Percentiles rank a stretch among this genome's conserved stretches.
Evolutionary conservation across 169 alveolate genomes (phyloP).

Genomic region (Toxoplasma gondii): DNA sequence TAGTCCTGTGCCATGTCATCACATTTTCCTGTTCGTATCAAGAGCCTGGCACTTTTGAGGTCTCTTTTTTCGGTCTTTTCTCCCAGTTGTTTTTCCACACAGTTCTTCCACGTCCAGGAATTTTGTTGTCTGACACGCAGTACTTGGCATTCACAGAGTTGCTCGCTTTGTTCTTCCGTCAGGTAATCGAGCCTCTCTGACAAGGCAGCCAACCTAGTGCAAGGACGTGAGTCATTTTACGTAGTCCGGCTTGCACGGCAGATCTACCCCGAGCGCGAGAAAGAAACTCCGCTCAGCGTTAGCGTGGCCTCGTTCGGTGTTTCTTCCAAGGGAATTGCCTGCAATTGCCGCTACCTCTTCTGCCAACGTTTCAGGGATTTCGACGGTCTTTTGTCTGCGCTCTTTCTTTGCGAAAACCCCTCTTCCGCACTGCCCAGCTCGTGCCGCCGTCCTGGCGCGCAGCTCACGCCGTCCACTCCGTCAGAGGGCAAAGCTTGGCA

Average conservation of each 20-base stretch:
- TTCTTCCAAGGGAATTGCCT: background rate
- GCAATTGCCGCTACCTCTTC: too few relatives aligned
- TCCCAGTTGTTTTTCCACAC: background rate
- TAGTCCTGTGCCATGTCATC: background rate
- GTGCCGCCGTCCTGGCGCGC: background rate
- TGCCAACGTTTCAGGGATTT: too few relatives aligned
- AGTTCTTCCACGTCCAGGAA: background rate
- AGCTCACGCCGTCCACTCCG: background rate
- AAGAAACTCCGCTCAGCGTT: background rate
- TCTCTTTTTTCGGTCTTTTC: background rate
- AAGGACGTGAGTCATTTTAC: background rate
- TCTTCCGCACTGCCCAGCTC: background rate
- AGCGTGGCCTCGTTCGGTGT: background rate
- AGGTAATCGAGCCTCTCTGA: background rate
- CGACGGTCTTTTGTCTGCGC: too few relatives aligned
- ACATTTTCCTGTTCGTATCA: background rate
- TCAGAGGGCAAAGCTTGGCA: background rate
- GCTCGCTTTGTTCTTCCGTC: background rate
- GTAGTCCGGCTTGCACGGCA: background rate
- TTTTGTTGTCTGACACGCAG: background rate
- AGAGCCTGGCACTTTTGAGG: background rate
- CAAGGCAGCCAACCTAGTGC: background rate
- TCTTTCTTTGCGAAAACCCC: background rate
- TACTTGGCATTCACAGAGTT: background rate
- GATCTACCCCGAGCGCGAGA: background rate